Evolutionary conservation across 371 early-diverging fungal species (phyloP), one percentile per base, ranked within the genome.

Genomic region (Hamiltosporidium magnivora): DNA sequence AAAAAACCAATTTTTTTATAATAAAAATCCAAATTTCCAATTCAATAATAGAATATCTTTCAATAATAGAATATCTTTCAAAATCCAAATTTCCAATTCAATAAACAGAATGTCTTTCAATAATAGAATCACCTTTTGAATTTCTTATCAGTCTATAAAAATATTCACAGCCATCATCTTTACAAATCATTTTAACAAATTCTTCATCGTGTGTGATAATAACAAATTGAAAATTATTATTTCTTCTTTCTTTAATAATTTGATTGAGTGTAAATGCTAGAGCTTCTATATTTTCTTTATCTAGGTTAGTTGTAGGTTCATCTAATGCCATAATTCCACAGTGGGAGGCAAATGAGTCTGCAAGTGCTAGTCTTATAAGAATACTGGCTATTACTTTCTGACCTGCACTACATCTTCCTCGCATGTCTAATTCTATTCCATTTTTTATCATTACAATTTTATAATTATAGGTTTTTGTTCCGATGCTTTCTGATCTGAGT

Each of bases 171-270:
- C 67, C 64, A 53, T 69, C 71, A 54, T 38, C 64, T 25, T 25
- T 25, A 25, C 25, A 25, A 8, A 49, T 49, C 49, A 49, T 49
- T 49, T 49, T 49, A 8, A 12, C 49, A 49, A 99, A 99, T 40
- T 89, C 87, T 75, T 94, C 96, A 80, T 99, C 99, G 77, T 99
- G 99, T 9, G 99, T 97, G 70, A 99, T 98, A 43, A 99, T 84
- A 46, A 99, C 86, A 55, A 99, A 83, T 81, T 99, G 99, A 73
- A 96, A 94, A 79, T 92, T 92, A 61, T 83, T 74, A 75, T 93
- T 92, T 49, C 79, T 78, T 44, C 86, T 82, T 1, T 91, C 85
- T n/a, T 80, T 41, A 44, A 61, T 43, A n/a, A 61, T 8, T n/a
- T 44, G 25, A 38, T 8, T 84, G 12, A 99, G 78, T 37, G 88